These are phyloP conservation scores for Leptomonas pyrrhocoris DNA, from an alignment of 208 protist genomes.

Conservation along the genomic window DNA sequence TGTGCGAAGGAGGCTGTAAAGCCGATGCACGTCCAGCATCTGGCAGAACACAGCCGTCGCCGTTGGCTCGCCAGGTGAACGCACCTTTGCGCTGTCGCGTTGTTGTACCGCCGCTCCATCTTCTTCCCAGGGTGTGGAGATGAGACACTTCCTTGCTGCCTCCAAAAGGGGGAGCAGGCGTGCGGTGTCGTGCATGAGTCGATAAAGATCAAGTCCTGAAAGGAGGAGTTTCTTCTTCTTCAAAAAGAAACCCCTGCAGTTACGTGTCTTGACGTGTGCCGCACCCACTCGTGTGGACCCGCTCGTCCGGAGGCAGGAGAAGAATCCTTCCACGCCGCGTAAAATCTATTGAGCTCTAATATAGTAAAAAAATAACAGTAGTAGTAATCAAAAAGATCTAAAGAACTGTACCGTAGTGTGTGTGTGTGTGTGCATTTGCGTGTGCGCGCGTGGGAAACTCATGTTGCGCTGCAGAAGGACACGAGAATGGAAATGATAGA, in stretches of 20 bases:
- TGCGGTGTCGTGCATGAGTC: conserved; percentile 7
- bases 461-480: too few species aligned
- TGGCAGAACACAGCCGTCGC: conserved; percentile 22
- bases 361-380: too few species aligned
- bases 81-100: background rate
- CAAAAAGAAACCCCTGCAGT: too few species aligned
- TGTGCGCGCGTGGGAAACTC: too few species aligned
- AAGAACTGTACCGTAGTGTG: too few species aligned
- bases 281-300: too few species aligned
- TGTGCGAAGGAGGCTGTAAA: conserved; percentile 8
- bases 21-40: conserved; percentile 21
- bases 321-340: background rate
- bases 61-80: background rate
- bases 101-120: background rate
- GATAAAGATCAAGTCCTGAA: background rate
- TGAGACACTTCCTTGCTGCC: conserved; percentile 7
- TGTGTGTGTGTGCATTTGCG: too few species aligned
- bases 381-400: too few species aligned
- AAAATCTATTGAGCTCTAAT: too few species aligned
- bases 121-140: background rate
- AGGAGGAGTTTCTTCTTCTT: background rate
- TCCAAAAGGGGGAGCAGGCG: conserved; percentile 4
- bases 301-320: background rate
- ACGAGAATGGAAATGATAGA: too few species aligned
- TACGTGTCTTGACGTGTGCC: background rate